phyloP scores from a whole-genome alignment of 768 basidiomycete genomes.

The Pleurotus ostreatus region DNA sequence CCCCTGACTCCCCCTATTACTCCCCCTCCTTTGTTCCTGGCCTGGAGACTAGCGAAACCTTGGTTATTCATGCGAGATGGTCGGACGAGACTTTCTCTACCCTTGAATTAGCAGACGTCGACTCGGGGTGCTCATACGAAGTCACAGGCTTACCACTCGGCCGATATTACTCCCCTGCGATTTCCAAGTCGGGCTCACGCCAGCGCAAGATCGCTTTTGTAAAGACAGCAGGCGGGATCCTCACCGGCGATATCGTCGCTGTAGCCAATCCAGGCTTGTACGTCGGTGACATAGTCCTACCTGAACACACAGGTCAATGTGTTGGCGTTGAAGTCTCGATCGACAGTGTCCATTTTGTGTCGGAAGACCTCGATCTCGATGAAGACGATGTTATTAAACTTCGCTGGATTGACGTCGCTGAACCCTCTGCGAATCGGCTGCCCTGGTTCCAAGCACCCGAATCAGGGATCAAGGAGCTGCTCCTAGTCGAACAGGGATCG shows the following conservation, averaged over 20 bases:
- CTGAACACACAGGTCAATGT: conserved; percentile 15
- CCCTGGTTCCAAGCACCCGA: background rate
- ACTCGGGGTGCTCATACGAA: conserved; percentile 38
- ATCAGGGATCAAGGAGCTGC: conserved; percentile 36
- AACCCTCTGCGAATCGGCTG: background rate
- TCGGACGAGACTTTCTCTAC: conserved; percentile 58
- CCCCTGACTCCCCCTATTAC: conserved; percentile 51
- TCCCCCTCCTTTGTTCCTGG: conserved; percentile 64
- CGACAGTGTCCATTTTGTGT: conserved; percentile 44
- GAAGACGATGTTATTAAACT: conserved; percentile 38
- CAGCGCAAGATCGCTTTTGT: conserved; percentile 56
- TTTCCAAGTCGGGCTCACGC: conserved; percentile 37
- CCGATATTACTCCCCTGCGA: conserved; percentile 56
- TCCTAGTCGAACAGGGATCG: conserved; percentile 57
- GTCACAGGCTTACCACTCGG: conserved; percentile 58
- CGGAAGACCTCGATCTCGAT: conserved; percentile 44
- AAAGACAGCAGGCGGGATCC: conserved; percentile 52
- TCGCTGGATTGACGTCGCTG: conserved; percentile 36
- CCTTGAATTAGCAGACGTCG: conserved; percentile 60
- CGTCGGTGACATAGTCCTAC: conserved; percentile 54
- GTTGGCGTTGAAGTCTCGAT: conserved; percentile 29
- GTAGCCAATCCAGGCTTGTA: conserved; percentile 64
- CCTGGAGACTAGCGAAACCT: conserved; percentile 23
- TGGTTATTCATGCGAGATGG: conserved; percentile 67
- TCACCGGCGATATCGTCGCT: conserved; percentile 63